phyloP scores from a whole-genome alignment of 1,139 yeast species.

The Blastobotrys petasosporus region DNA sequence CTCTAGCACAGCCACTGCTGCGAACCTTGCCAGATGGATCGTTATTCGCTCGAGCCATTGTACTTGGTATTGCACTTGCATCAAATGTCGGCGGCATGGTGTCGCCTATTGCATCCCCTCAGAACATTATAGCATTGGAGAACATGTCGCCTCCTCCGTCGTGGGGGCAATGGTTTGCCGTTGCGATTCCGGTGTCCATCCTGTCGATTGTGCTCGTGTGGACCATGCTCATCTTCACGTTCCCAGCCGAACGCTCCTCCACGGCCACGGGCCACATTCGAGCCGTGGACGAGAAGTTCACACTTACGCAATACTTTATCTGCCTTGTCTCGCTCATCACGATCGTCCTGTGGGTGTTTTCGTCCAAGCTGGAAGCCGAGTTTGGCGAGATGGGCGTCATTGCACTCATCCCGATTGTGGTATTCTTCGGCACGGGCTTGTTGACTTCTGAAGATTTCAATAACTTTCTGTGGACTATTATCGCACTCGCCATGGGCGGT shows the following conservation, averaged over 20 bases:
- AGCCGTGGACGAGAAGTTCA: slow-evolving; percentile 55
- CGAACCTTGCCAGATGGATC: slow-evolving; percentile 76
- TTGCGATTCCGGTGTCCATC: slow-evolving; percentile 72
- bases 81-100: slow-evolving; percentile 95
- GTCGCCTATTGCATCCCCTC: slow-evolving; percentile 94
- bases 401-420: slow-evolving; percentile 74
- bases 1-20: slow-evolving; percentile 82
- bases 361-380: slow-evolving; percentile 57
- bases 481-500: slow-evolving; percentile 94
- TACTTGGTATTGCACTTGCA: slow-evolving; percentile 85
- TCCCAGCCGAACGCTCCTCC: slow-evolving; percentile 49
- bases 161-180: slow-evolving; percentile 92
- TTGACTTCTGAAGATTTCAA: slow-evolving; percentile 82
- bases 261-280: slow-evolving; percentile 50
- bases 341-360: slow-evolving; percentile 79
- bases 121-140: slow-evolving; percentile 82
- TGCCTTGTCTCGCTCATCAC: slow-evolving; percentile 60
- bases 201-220: slow-evolving; percentile 62
- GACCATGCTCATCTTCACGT: slow-evolving; percentile 61
- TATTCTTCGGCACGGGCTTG: slow-evolving; percentile 83
- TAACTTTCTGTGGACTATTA: slow-evolving; percentile 91
- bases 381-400: slow-evolving; percentile 90
- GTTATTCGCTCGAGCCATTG: slow-evolving; percentile 73
- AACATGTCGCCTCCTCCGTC: slow-evolving; percentile 86
- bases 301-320: slow-evolving; percentile 67